Conservation (phyloP, 2,329 filamentous ascomycete species). For the Achaetomium macrosporum region DNA sequence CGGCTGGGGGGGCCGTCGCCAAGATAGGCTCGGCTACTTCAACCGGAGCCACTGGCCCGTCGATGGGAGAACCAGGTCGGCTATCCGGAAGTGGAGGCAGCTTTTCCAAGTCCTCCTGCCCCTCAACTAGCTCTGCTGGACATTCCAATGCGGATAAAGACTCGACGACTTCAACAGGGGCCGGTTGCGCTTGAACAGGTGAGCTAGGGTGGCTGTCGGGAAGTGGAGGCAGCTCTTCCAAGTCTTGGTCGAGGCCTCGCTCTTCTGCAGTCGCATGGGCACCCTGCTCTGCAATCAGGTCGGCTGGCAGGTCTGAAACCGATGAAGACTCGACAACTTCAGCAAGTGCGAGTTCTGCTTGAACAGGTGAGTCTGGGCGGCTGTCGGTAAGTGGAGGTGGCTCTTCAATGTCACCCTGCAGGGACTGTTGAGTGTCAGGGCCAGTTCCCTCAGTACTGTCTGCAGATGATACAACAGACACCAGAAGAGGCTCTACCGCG, state of each 20-base stretch:
- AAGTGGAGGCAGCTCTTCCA: background rate
- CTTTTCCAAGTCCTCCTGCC: background rate
- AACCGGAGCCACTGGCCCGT: background rate
- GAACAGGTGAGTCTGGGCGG: background rate
- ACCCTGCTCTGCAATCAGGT: background rate
- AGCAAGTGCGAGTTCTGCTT: background rate
- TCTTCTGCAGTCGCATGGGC: background rate
- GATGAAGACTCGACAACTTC: background rate
- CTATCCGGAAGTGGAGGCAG: conserved; percentile 5
- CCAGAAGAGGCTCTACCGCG: no score
- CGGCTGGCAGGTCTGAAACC: background rate
- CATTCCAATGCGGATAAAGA: no score
- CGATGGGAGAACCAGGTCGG: background rate
- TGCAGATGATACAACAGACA: no score
- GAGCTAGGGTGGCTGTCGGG: conserved; percentile 6
- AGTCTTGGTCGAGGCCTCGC: background rate
- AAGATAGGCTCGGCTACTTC: background rate
- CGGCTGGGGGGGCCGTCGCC: background rate
- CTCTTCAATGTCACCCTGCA: background rate
- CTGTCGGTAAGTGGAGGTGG: background rate
- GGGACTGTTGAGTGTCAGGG: no score
- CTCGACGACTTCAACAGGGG: background rate
- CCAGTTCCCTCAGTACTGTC: no score
- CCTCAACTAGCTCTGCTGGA: background rate
- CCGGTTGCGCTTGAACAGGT: background rate